A percentile compares a stretch with the other conserved stretches of the same genome.
Evolutionary conservation across 2,329 filamentous ascomycete genomes (phyloP).

Genomic region (Colletotrichum destructivum): DNA sequence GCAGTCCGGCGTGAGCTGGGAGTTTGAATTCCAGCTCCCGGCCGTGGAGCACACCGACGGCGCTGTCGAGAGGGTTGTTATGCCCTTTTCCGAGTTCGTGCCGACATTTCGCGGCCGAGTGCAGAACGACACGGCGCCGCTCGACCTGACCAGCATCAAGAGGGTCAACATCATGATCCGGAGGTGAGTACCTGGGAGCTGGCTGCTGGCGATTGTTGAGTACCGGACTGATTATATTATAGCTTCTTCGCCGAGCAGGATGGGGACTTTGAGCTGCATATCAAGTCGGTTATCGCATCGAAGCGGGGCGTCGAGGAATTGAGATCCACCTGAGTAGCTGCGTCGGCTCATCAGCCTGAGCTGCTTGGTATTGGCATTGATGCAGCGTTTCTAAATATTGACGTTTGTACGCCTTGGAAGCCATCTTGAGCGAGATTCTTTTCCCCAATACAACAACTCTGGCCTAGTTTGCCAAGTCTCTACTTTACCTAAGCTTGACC

Average conservation of each 20-base stretch:
- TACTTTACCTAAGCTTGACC: too few relatives aligned
- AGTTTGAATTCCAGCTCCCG: constrained; percentile 73
- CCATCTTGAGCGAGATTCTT: too few relatives aligned
- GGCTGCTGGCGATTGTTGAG: rapidly evolving
- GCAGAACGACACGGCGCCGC: constrained; percentile 69
- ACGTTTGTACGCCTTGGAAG: too few relatives aligned
- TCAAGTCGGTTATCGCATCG: constrained; percentile 33
- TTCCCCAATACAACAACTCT: too few relatives aligned
- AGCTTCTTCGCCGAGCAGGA: constrained; percentile 84
- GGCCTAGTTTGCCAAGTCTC: too few relatives aligned
- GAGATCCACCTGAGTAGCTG: background rate
- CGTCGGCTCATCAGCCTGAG: background rate
- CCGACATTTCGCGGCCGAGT: constrained; percentile 81
- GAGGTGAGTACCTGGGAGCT: constrained; percentile 68
- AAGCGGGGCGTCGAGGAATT: background rate
- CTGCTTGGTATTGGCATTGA: too few relatives aligned
- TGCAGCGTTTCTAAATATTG: too few relatives aligned
- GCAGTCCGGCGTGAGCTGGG: constrained; percentile 80
- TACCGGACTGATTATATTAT: background rate
- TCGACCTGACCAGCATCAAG: constrained; percentile 74
- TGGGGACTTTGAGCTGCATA: constrained; percentile 68
- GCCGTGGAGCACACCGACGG: constrained; percentile 45
- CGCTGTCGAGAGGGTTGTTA: constrained; percentile 59
- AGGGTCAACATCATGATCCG: constrained; percentile 84
- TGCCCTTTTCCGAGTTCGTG: constrained; percentile 76